phyloP scores from a whole-genome alignment of 2,329 filamentous ascomycete species.

The Calcarisporium arbuscula region DNA sequence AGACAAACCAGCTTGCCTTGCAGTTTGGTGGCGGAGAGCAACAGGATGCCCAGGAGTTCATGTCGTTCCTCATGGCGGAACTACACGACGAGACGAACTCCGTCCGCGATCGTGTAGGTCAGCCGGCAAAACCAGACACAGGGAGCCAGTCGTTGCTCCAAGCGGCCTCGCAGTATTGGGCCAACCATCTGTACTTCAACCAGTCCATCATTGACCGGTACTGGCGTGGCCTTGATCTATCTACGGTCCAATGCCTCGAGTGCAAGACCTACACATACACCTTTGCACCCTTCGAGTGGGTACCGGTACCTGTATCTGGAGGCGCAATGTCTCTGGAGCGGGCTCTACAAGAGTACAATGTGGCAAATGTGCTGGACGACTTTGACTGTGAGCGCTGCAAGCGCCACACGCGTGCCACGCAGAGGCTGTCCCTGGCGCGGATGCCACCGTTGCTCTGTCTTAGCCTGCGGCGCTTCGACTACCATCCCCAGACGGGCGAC shows the following conservation, averaged over 20 bases:
- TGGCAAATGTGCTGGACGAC: slow-evolving; percentile 59
- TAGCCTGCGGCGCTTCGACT: slow-evolving; percentile 58
- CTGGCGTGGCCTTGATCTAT: slow-evolving; percentile 71
- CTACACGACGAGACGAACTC: slow-evolving; percentile 81
- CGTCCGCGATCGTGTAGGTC: slow-evolving; percentile 35
- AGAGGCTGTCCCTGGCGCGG: slow-evolving; percentile 67
- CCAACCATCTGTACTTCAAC: slow-evolving; percentile 60
- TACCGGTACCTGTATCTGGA: slow-evolving; percentile 41
- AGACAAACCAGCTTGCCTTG: slow-evolving; percentile 17
- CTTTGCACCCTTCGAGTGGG: slow-evolving; percentile 47
- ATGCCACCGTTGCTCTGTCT: slow-evolving; percentile 75
- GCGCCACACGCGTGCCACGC: slow-evolving; percentile 58
- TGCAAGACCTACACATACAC: slow-evolving; percentile 44
- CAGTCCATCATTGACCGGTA: slow-evolving; percentile 71
- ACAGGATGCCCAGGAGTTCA: slow-evolving; percentile 89
- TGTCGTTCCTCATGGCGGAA: slow-evolving; percentile 73
- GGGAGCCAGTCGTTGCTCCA: slow-evolving; percentile 31
- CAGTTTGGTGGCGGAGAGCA: slow-evolving; percentile 69
- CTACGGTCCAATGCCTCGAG: slow-evolving; percentile 61
- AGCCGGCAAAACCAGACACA: slow-evolving; percentile 24
- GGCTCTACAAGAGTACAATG: slow-evolving; percentile 64
- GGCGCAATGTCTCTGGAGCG: slow-evolving; percentile 41
- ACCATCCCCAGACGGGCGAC: slow-evolving; percentile 21
- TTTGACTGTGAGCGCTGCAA: slow-evolving; percentile 74
- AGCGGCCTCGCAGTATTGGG: slow-evolving; percentile 71